A percentile compares a stretch with the other conserved stretches of the same genome.
Conservation (phyloP, 768 basidiomycete genomes). For the Kwoniella heveanensis region DNA sequence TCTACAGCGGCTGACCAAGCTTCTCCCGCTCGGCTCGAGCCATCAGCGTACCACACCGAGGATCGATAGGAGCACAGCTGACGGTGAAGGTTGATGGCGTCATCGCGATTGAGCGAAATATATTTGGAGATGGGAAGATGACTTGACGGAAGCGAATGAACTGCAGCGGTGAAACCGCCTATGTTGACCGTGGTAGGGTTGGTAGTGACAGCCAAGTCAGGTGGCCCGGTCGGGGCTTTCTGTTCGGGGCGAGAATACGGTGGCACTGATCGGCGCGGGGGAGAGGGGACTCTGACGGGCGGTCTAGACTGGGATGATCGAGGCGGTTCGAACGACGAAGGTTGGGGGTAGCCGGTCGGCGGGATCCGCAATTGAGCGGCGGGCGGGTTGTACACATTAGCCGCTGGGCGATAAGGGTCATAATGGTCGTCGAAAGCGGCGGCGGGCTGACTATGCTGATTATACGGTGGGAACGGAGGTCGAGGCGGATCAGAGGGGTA, state of each 20-base stretch:
- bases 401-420: slow-evolving; percentile 44
- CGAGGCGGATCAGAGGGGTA: slow-evolving; percentile 15
- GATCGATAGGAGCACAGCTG: slow-evolving; percentile 28
- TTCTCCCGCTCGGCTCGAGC: slow-evolving; percentile 47
- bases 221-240: slow-evolving; percentile 7
- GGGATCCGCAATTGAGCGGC: slow-evolving; percentile 13
- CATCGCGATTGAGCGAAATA: slow-evolving; percentile 38
- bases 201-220: slow-evolving; percentile 32
- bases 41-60: slow-evolving; percentile 50
- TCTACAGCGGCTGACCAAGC: slow-evolving; percentile 55
- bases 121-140: slow-evolving; percentile 49
- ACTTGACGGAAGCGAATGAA: slow-evolving; percentile 41
- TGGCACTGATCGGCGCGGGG: slow-evolving; percentile 6
- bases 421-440: slow-evolving; percentile 41
- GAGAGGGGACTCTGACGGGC: not conserved
- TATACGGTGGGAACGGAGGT: slow-evolving; percentile 23
- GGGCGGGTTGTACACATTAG: slow-evolving; percentile 24
- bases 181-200: slow-evolving; percentile 35
- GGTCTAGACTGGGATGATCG: slow-evolving; percentile 9
- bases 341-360: slow-evolving; percentile 9
- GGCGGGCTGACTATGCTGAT: slow-evolving; percentile 40
- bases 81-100: slow-evolving; percentile 46
- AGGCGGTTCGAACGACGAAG: slow-evolving; percentile 6
- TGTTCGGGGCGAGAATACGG: not conserved
- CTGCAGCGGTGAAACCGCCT: slow-evolving; percentile 32